Evolutionary conservation across 2,329 filamentous ascomycete species (phyloP).

Genomic region (Pseudogymnoascus sp.): DNA sequence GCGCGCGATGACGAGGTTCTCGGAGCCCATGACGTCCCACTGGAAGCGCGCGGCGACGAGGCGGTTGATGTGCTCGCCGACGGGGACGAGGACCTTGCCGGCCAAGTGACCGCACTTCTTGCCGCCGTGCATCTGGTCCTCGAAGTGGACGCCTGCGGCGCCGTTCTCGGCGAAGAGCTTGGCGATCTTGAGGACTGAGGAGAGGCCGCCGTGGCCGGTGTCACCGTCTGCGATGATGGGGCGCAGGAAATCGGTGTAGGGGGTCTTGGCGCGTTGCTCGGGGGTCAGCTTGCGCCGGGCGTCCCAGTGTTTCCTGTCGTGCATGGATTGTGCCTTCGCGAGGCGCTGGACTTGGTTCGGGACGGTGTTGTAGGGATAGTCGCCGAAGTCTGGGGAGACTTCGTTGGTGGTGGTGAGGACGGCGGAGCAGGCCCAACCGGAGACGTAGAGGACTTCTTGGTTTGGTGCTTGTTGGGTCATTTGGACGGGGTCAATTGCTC

Average conservation of each 20-base stretch:
- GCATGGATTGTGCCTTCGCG: constrained; percentile 93
- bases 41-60: constrained; percentile 89
- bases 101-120: constrained; percentile 98
- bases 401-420: constrained; percentile 92
- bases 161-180: constrained; percentile 98
- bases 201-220: constrained; percentile 88
- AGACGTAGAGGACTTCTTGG: constrained; percentile 93
- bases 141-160: constrained; percentile 92
- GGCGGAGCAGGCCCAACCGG: constrained; percentile 95
- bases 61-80: constrained; percentile 93
- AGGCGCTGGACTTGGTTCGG: constrained; percentile 95
- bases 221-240: constrained; percentile 96
- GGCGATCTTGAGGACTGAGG: constrained; percentile 88
- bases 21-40: constrained; percentile 95
- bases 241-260: constrained; percentile 86
- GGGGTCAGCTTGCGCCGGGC: constrained; percentile 68
- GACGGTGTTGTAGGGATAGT: constrained; percentile 98
- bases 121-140: constrained; percentile 94
- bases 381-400: constrained; percentile 94
- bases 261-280: constrained; percentile 65
- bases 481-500: constrained; percentile 96
- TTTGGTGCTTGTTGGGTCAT: constrained; percentile 98
- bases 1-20: constrained; percentile 90
- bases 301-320: constrained; percentile 95
- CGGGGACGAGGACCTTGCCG: constrained; percentile 89